Percentiles rank a stretch among this genome's conserved stretches.
Evolutionary conservation across 2,329 filamentous ascomycete genomes (phyloP).

Genomic region (Dactylellina cionopaga): DNA sequence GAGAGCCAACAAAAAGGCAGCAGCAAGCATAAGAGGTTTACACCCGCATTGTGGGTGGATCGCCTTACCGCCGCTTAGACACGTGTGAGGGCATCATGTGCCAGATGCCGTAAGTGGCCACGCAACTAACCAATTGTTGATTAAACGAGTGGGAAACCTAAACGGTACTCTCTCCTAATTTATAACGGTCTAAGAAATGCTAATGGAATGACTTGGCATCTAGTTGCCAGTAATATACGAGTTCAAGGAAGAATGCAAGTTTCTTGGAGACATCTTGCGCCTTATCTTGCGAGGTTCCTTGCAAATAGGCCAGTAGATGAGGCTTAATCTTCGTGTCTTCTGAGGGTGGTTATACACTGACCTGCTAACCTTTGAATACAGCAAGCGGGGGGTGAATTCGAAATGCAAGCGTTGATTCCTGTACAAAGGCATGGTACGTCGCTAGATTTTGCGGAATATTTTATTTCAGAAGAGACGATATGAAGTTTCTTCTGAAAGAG

Average conservation of each 20-base stretch:
- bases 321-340: neutral
- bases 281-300: neutral
- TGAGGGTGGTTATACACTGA: neutral
- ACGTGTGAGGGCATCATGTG: neutral
- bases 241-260: conserved; percentile 14
- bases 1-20: conserved; percentile 19
- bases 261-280: neutral
- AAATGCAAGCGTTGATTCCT: conserved; percentile 20
- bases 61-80: conserved; percentile 6
- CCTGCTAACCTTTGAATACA: neutral
- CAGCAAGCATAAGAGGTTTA: conserved; percentile 23
- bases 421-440: conserved; percentile 12
- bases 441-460: no score
- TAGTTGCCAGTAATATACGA: conserved; percentile 15
- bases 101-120: conserved; percentile 24
- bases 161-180: neutral
- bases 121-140: neutral
- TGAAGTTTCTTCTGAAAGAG: no score
- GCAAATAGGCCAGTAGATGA: conserved; percentile 1
- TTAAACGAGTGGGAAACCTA: neutral
- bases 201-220: neutral
- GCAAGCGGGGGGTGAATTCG: conserved; percentile 6
- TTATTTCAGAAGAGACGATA: no score
- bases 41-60: conserved; percentile 13
- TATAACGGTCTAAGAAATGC: neutral